A percentile compares a stretch with the other conserved stretches of the same genome.
phyloP scores from a whole-genome alignment of 108 stramenopile species.

The Cylindrotheca closterium region DNA sequence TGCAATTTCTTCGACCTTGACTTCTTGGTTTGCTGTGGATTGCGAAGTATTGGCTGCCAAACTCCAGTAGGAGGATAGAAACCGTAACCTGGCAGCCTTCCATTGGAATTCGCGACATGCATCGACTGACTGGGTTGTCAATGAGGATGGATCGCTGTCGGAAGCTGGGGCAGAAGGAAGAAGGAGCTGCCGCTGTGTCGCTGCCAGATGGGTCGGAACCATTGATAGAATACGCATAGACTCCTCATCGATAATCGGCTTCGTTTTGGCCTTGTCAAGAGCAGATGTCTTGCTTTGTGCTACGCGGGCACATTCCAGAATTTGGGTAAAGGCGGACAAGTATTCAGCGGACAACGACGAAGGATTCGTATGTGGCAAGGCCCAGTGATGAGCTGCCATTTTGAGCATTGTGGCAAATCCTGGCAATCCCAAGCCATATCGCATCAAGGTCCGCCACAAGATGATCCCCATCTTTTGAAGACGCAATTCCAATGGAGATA shows the following conservation, averaged over 20 bases:
- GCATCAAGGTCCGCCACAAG: constrained; percentile 67
- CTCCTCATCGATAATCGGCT: background rate
- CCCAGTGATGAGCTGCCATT: constrained; percentile 44
- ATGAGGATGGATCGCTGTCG: background rate
- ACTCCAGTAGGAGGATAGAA: constrained; percentile 9
- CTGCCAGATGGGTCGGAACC: constrained; percentile 1
- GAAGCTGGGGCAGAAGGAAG: background rate
- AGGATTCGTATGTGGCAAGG: constrained; percentile 19
- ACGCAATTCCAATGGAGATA: constrained; percentile 23
- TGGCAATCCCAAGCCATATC: constrained; percentile 69
- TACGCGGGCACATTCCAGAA: constrained; percentile 33
- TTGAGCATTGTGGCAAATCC: constrained; percentile 48
- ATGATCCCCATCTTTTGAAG: constrained; percentile 59
- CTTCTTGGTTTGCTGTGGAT: background rate
- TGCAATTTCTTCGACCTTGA: constrained; percentile 3
- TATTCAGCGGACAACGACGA: constrained; percentile 56
- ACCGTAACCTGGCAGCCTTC: constrained; percentile 9
- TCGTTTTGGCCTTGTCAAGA: background rate
- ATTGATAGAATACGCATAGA: constrained; percentile 2
- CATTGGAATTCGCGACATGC: background rate
- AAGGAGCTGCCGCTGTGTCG: constrained; percentile 3
- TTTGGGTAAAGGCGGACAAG: constrained; percentile 39
- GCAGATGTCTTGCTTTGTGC: background rate
- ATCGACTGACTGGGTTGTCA: constrained; percentile 2
- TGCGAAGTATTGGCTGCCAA: background rate